Base-by-base conservation (phyloP, 768 basidiomycete species). In the Lactarius hengduanensis region DNA sequence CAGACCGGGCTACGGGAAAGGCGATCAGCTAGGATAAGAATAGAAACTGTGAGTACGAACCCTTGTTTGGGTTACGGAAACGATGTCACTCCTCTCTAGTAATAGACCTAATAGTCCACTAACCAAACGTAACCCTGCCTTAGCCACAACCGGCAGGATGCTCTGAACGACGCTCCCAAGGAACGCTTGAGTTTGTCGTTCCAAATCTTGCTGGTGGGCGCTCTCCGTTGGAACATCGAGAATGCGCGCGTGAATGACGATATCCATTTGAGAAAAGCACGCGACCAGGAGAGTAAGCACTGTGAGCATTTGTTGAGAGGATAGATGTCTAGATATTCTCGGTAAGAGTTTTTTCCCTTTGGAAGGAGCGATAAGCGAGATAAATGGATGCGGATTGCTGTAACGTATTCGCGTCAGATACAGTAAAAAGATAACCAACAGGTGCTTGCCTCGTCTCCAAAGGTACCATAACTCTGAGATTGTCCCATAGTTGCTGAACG, bases 331-430 rank as follows among this genome's bases (percentile, higher is more conserved):
- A 11, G 93, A 88, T 16, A 95, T 84, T 55, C 97, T 88, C 4
- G 94, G 91, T 15, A 99, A 81, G 30, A 99, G 83, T 67, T 88
- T 89, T 80, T 98, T 98, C 64, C 97, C 97, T 77, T 99, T 99
- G 71, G 85, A 84, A 4, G 92, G 89, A 22, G 83, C 84, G 57
- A 99, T 83, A 40, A 99, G 82, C 3, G 96, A 94, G 70, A 99
- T 88, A 79, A 99, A 98, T 2, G 97, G 97, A 78, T 99, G 97
- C 3, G 96, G 96, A 69, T 91, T 83, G 75, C 96, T 96, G 70
- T 1, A 57, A 57, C 47, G 34, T 26, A 45, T 28, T 11, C 32
- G 22, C 18, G 20, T 64, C 45, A 61, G 30, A 43, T 16, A 36
- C 22, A 41, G 26, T 11, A 7, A 36, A 32, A 57, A 18, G 30